Evolutionary conservation across 257 asterid genomes (phyloP).

Genomic region (Jasminum sambac): DNA sequence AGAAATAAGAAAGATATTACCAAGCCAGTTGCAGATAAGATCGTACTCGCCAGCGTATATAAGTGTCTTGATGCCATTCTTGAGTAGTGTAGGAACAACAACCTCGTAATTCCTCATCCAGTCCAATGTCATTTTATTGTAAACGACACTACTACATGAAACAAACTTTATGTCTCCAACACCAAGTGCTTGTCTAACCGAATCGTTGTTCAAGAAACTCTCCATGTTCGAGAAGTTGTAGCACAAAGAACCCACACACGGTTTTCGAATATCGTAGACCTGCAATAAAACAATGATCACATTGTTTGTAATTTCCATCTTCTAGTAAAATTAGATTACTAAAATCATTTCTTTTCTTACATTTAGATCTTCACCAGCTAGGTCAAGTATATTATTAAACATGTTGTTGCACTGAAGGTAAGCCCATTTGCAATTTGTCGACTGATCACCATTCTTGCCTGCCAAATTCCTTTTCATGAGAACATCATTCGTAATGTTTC

Average conservation of each 20-base stretch:
- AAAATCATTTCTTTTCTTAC: slow-evolving; percentile 24
- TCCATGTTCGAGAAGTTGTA: slow-evolving; percentile 55
- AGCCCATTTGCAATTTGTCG: slow-evolving; percentile 28
- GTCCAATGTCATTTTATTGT: slow-evolving; percentile 46
- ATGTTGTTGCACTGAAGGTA: slow-evolving; percentile 29
- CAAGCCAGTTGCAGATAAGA: slow-evolving; percentile 77
- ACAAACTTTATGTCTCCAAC: slow-evolving; percentile 44
- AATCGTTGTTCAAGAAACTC: slow-evolving; percentile 36
- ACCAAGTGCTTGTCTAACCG: slow-evolving; percentile 51
- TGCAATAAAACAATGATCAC: slow-evolving; percentile 24
- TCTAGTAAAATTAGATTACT: not conserved
- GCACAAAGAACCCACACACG: slow-evolving; percentile 45
- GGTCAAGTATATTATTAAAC: slow-evolving; percentile 25
- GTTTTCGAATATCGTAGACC: slow-evolving; percentile 57
- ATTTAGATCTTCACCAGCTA: slow-evolving; percentile 26
- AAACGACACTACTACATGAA: slow-evolving; percentile 49
- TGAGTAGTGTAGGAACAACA: slow-evolving; percentile 53
- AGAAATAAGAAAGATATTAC: slow-evolving; percentile 29
- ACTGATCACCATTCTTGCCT: slow-evolving; percentile 23
- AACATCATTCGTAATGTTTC: not conserved
- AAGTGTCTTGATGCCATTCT: slow-evolving; percentile 57
- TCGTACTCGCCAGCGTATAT: slow-evolving; percentile 78
- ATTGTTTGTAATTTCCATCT: not conserved
- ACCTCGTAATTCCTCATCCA: slow-evolving; percentile 51
- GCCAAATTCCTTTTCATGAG: slow-evolving; percentile 9